Conservation (phyloP, 1,284 basidiomycete genomes). For the Mycena citricolor region DNA sequence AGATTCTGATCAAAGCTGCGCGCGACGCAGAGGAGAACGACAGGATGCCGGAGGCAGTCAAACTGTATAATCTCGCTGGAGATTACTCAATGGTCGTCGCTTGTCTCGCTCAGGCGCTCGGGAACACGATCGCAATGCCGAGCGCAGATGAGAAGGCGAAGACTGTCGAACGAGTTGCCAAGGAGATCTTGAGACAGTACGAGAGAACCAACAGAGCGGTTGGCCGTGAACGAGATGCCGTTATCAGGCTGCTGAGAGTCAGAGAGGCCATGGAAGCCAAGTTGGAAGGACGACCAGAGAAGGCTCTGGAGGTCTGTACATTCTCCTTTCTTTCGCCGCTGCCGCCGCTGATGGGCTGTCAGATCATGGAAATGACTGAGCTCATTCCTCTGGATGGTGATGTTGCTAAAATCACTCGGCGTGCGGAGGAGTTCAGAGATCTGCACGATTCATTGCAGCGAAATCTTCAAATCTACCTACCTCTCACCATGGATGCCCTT, state of each 20-base stretch:
- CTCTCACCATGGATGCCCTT: slow-evolving; percentile 93
- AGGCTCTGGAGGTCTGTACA: slow-evolving; percentile 73
- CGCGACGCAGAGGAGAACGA: slow-evolving; percentile 74
- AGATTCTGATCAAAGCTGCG: slow-evolving; percentile 84
- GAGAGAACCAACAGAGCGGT: slow-evolving; percentile 77
- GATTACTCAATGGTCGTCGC: slow-evolving; percentile 88
- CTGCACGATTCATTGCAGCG: slow-evolving; percentile 85
- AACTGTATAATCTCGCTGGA: slow-evolving; percentile 93
- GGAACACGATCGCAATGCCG: slow-evolving; percentile 77
- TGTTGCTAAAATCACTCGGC: slow-evolving; percentile 80
- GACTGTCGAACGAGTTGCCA: slow-evolving; percentile 76
- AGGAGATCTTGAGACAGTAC: slow-evolving; percentile 85
- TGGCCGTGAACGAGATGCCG: slow-evolving; percentile 76
- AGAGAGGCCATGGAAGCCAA: slow-evolving; percentile 82
- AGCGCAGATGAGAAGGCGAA: slow-evolving; percentile 68
- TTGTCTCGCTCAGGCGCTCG: slow-evolving; percentile 87
- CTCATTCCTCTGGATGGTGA: slow-evolving; percentile 89
- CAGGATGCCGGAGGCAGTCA: slow-evolving; percentile 88
- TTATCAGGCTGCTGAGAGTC: slow-evolving; percentile 77
- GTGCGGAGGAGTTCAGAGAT: slow-evolving; percentile 89
- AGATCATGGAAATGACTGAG: slow-evolving; percentile 89
- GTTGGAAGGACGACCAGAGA: slow-evolving; percentile 70
- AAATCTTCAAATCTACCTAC: slow-evolving; percentile 87
- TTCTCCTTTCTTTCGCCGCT: slow-evolving; percentile 5
- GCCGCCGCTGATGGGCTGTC: slow-evolving; percentile 6